Evolutionary conservation across 2,329 filamentous ascomycete species (phyloP).

Genomic region (Beauveria bassiana): DNA sequence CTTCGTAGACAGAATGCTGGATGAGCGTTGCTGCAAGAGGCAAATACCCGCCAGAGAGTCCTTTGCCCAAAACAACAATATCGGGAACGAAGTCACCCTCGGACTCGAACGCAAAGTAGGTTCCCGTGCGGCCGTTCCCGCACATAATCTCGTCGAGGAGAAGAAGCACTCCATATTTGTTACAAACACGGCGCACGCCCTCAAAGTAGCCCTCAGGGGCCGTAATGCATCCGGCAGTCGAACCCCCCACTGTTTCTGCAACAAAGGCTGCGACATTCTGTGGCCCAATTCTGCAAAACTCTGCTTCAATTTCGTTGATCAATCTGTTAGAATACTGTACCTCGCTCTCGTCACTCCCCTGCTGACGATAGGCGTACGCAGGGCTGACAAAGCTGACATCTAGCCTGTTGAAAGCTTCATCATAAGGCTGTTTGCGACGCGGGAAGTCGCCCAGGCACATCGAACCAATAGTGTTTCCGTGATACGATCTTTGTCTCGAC

Average conservation of each 20-base stretch:
- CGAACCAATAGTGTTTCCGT: slow-evolving; percentile 51
- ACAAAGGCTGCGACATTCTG: slow-evolving; percentile 63
- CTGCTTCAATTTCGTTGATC: slow-evolving; percentile 56
- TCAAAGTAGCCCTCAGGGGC: slow-evolving; percentile 60
- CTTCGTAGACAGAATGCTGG: neutral
- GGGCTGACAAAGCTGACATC: slow-evolving; percentile 5
- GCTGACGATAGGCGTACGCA: slow-evolving; percentile 3
- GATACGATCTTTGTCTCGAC: slow-evolving; percentile 35
- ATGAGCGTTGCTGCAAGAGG: neutral
- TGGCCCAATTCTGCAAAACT: slow-evolving; percentile 56
- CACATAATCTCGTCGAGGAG: slow-evolving; percentile 71
- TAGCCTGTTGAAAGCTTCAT: neutral
- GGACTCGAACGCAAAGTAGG: slow-evolving; percentile 54
- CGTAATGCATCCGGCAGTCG: slow-evolving; percentile 58
- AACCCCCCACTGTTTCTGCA: slow-evolving; percentile 64
- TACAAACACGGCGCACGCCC: slow-evolving; percentile 60
- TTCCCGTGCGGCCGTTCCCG: slow-evolving; percentile 52
- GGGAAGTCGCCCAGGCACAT: neutral
- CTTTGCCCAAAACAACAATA: slow-evolving; percentile 26
- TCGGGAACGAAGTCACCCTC: slow-evolving; percentile 49
- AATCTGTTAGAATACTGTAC: slow-evolving; percentile 39
- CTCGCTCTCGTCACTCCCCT: slow-evolving; percentile 33
- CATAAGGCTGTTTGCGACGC: neutral
- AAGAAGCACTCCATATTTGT: slow-evolving; percentile 62
- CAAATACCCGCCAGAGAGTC: neutral